Evolutionary conservation across 140 eudicot species (phyloP), one percentile per base, ranked within the genome.

Genomic region (Oenanthe javanica): DNA sequence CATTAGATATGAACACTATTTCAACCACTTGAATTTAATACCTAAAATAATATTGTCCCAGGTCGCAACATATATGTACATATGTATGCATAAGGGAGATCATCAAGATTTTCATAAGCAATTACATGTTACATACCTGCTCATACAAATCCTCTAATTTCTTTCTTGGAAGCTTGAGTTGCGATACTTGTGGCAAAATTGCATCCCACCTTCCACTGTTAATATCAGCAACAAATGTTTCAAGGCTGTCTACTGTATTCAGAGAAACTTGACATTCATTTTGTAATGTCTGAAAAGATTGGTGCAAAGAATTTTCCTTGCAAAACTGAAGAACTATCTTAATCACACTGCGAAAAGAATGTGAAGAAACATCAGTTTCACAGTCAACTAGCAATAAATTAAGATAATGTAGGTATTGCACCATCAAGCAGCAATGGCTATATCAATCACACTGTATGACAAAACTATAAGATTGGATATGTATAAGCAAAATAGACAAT

Each of bases 171-270:
- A 95, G 96, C 87, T 95, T 92, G 48, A 95, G 96, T 55, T 95
- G 99, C 64, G 99, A 87, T 40, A 95, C 95, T 87, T 92, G 99
- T 74, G 99, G 99, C 69, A 95, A 87, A 50, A 95, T 88, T 27
- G 97, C 87, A 88, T 95, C 99, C 99, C 99, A 95, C 83, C 97
- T 87, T 81, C 99, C 99, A 71, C 96, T 84, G 83, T 95, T 95
- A 77, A 95, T 86, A 88, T 95, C 99, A 4, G 99, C 97, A 66
- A 91, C 89, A 86, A 95, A 95, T 21, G 99, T 95, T 84, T 95
- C 99, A 74, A 86, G 97, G 81, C 99, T 95, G 86, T 95, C 99
- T 13, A 95, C 99, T 9, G 99, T 95, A 81, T 95, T 95, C 70
- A 95, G 81, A 52, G 99, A 92, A 52, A 95, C 97, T 80, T 95